phyloP scores from a whole-genome alignment of 139 green algal species.

The Klebsormidium nitens region DNA sequence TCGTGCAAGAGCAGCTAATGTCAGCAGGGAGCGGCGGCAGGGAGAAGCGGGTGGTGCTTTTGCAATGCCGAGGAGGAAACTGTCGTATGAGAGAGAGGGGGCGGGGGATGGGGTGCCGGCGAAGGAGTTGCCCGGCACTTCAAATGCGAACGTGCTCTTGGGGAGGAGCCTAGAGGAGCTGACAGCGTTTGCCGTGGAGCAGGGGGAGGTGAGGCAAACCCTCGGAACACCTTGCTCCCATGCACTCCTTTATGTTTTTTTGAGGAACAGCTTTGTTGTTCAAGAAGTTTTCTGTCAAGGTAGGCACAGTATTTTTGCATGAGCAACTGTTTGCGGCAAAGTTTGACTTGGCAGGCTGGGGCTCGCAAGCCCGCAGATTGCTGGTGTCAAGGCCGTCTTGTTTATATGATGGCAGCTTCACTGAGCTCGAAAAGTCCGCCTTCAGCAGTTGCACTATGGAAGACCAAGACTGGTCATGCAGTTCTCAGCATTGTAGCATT shows the following conservation, averaged over 20 bases:
- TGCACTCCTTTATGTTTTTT: neutral
- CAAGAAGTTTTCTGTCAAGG: no score
- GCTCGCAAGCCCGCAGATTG: neutral
- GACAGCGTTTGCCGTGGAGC: slow-evolving; percentile 18
- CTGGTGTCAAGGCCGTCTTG: no score
- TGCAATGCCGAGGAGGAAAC: neutral
- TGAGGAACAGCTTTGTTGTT: no score
- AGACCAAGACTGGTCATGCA: no score
- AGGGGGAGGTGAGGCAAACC: neutral
- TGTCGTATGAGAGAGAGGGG: neutral
- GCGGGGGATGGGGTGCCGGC: no score
- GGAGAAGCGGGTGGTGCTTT: neutral
- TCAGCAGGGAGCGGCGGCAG: neutral
- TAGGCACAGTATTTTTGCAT: no score
- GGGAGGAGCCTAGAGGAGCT: slow-evolving; percentile 23
- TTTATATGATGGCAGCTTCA: no score
- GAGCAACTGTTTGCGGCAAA: neutral
- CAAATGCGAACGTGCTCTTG: slow-evolving; percentile 8
- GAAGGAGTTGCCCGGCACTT: neutral
- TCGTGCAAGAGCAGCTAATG: neutral
- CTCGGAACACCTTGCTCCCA: neutral
- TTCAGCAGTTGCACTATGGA: no score
- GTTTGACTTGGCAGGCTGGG: no score
- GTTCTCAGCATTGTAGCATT: no score
- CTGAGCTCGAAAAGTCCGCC: no score